Base-by-base conservation (phyloP, 2,329 filamentous ascomycete species). In the Fonsecaea pedrosoi region DNA sequence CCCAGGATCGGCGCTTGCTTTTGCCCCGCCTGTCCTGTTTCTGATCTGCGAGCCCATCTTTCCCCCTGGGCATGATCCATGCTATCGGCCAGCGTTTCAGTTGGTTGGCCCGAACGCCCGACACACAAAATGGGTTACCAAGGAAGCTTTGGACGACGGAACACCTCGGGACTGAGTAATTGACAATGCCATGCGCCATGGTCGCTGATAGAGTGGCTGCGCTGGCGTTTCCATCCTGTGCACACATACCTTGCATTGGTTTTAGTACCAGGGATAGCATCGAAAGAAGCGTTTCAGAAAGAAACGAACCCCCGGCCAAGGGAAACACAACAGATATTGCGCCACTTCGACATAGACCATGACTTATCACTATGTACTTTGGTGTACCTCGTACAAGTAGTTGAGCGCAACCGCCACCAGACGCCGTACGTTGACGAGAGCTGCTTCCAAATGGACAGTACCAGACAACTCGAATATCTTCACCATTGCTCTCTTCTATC, bases 1-100 rank as follows among this genome's bases (percentile, higher is more conserved):
- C 18, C 58, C 57, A 32, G 34, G 57, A 60, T 60, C 57, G 45
- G 57, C 57, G 32, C 57, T 60, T 50, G 15, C 32, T 48, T 15
- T n/a, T 25, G 13, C 25, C 42, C 45, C 42, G 15, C 54, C 15
- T 61, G 54, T 35, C 45, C 40, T 37, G 58, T 61, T 54, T 61
- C 40, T 61, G 58, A 18, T 54, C 25, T 54, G 45, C 45, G 21
- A 50, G 45, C 45, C 45, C 25, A 50, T 50, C 45, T 50, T 25
- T 10, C 45, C 18, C 25, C 21, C 45, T 50, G 45, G 21, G 18
- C 45, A 50, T 50, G 45, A 50, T 25, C 45, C 45, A 50, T 50
- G 18, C 18, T 10, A 50, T 50, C 45, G 45, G 21, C 45, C 45
- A 50, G 45, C 45, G 45, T 50, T 50, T 50, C 45, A 50, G 45